Percentiles rank a stretch among this genome's conserved stretches.
phyloP scores from a whole-genome alignment of 768 basidiomycete species.

The Suillus sp. region DNA sequence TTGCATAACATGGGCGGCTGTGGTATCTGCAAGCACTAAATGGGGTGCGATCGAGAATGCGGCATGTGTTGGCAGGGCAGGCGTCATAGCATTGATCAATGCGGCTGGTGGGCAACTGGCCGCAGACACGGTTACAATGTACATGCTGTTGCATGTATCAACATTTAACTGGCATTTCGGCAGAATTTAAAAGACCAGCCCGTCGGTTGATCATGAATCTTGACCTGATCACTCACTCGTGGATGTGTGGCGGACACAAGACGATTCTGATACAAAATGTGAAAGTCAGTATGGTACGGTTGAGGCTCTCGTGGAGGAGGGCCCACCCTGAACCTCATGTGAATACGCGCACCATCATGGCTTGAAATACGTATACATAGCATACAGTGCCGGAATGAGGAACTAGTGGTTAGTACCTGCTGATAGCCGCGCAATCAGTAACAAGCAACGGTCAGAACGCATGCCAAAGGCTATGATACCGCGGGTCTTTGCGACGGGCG shows the following conservation, averaged over 20 bases:
- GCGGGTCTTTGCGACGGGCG: neutral
- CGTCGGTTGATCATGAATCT: neutral
- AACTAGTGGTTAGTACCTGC: neutral
- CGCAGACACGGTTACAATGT: neutral
- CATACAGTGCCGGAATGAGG: neutral
- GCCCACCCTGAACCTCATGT: neutral
- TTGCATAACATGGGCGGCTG: neutral
- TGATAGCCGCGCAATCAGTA: neutral
- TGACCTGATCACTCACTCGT: neutral
- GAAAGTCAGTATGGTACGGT: neutral
- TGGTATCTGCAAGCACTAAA: neutral
- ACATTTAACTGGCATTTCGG: neutral
- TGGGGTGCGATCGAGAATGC: neutral
- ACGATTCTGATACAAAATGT: neutral
- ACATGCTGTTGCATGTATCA: neutral
- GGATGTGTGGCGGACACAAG: neutral
- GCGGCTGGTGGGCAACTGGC: no score
- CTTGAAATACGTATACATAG: neutral
- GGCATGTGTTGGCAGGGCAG: neutral
- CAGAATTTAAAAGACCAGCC: neutral
- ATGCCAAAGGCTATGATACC: neutral
- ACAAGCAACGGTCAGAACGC: neutral
- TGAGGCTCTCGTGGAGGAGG: neutral
- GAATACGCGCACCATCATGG: neutral
- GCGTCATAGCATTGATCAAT: neutral